Evolutionary conservation across 805 yeast genomes (phyloP), one percentile per base, ranked within the genome.

Genomic region (Pichia heedii): DNA sequence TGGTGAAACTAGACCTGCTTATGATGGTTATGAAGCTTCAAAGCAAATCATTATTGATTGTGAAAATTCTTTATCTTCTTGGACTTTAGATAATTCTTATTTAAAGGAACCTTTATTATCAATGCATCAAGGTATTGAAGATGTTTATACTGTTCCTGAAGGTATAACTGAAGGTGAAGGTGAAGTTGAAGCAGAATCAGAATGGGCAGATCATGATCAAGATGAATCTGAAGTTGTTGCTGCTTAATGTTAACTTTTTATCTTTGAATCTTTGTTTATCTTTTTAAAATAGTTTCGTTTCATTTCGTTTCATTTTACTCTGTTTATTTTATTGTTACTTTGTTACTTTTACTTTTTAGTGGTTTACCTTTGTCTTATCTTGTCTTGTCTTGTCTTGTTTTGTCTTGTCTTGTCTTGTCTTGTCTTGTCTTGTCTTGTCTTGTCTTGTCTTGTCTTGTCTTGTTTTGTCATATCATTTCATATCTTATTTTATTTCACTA

Each of bases 1-100:
- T 47, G 95, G 95, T 72, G 95, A 84, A 70, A 83, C 90, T 39
- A 81, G 93, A 77, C 83, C 89, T 34, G 82, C 89, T 46, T 84
- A 84, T 63, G 94, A 84, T 57, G 94, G 94, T 54, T 84, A 83
- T 63, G 93, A 84, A 65, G 88, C 90, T 38, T 81, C 90, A 35
- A 84, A 83, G 69, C 94, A 84, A 68, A 84, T 84, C 64, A 83
- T 84, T 57, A 79, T 84, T 54, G 94, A 84, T 59, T 86, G 88
- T 51, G 94, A 84, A 68, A 79, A 77, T 52, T 88, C 93, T 44
- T 73, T 84, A 62, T 83, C 84, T 50, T 77, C 87, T 50, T 90
- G 98, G 98, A 93, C 97, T 55, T 76, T 89, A 60, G 97, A 93
- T 68, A 77, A 81, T 61, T 96, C 97, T 55, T 89, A 80, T 50